phyloP scores from a whole-genome alignment of 306 rosid species.

The Geum urbanum region DNA sequence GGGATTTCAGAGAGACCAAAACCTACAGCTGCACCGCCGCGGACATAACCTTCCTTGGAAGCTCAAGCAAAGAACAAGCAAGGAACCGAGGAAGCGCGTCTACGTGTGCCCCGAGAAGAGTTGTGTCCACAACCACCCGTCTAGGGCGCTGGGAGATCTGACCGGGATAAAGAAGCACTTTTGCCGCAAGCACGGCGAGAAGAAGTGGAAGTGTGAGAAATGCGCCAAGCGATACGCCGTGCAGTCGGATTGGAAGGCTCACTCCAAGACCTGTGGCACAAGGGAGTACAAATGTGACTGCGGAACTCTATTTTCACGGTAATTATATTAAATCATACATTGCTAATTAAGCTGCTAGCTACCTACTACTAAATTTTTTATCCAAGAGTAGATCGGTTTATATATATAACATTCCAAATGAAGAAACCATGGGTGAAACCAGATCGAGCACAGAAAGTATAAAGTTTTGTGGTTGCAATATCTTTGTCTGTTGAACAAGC shows the following conservation, averaged over 20 bases:
- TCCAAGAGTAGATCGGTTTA: not conserved
- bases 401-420: not conserved
- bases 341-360: not conserved
- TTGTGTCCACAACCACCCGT: conserved; percentile 74
- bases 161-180: conserved; percentile 95
- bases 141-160: conserved; percentile 80
- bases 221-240: conserved; percentile 87
- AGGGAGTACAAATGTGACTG: conserved; percentile 89
- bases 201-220: conserved; percentile 92
- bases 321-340: conserved; percentile 1
- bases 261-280: conserved; percentile 83
- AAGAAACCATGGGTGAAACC: not conserved
- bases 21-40: conserved; percentile 75
- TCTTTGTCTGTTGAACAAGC: not conserved
- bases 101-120: conserved; percentile 82
- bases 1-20: conserved; percentile 86
- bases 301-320: conserved; percentile 88
- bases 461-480: not conserved
- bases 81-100: conserved; percentile 65
- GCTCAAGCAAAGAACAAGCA: conserved; percentile 72
- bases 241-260: conserved; percentile 93
- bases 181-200: conserved; percentile 88
- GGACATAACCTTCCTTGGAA: conserved; percentile 96
- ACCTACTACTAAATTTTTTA: not conserved
- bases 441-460: not conserved